Conservation (phyloP, 2,329 filamentous ascomycete genomes). For the Xylariaceae sp. region DNA sequence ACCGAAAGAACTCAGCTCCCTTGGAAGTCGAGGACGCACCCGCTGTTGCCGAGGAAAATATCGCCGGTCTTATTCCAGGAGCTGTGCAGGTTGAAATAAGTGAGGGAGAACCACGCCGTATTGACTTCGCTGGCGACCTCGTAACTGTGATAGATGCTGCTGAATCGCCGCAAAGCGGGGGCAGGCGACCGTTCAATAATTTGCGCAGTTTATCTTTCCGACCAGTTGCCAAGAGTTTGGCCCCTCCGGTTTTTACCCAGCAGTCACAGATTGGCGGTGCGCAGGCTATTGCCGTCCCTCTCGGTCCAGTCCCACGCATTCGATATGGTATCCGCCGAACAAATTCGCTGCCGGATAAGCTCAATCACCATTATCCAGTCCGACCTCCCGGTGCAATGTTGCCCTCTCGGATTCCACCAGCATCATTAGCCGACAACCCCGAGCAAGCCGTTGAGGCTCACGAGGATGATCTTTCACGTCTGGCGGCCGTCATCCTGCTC, state of each 20-base stretch:
- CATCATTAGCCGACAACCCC: constrained; percentile 30
- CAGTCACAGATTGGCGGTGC: constrained; percentile 30
- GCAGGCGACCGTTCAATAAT: constrained; percentile 46
- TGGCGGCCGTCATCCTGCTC: constrained; percentile 55
- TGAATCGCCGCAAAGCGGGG: constrained; percentile 24
- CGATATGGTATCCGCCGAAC: constrained; percentile 64
- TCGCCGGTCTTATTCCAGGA: constrained; percentile 26
- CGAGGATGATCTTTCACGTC: constrained; percentile 48
- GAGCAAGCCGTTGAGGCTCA: constrained; percentile 32
- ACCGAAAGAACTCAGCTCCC: constrained; percentile 25
- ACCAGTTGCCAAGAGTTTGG: constrained; percentile 60
- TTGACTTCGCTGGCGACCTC: constrained; percentile 48
- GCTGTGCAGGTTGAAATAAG: constrained; percentile 12
- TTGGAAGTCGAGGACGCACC: constrained; percentile 20
- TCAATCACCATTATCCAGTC: constrained; percentile 41
- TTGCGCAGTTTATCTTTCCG: constrained; percentile 57
- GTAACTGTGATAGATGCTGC: constrained; percentile 25
- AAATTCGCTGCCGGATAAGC: constrained; percentile 66
- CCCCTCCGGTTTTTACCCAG: constrained; percentile 63
- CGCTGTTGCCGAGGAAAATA: constrained; percentile 29
- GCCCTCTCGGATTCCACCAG: constrained; percentile 41
- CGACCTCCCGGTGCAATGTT: constrained; percentile 47
- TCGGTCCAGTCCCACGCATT: constrained; percentile 50
- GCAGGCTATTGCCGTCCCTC: constrained; percentile 29
- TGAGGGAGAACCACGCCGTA: constrained; percentile 45